A percentile compares a stretch with the other conserved stretches of the same genome.
Evolutionary conservation across 306 rosid genomes (phyloP).

Genomic region (Lathyrus aphaca): DNA sequence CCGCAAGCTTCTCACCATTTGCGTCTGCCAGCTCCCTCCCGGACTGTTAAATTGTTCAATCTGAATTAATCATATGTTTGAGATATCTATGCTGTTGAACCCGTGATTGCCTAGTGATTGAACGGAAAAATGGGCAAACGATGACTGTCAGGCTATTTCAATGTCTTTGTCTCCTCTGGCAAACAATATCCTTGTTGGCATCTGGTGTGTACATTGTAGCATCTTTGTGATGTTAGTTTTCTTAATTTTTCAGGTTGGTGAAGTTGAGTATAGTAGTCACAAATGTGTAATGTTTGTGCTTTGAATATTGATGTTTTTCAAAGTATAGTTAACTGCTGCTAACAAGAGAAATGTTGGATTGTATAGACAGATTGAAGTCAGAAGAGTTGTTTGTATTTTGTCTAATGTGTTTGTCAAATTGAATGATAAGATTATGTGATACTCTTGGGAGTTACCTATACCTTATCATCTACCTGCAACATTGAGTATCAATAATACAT

Average conservation of each 20-base stretch:
- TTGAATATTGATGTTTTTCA: slow-evolving; percentile 39
- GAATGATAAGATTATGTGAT: slow-evolving; percentile 33
- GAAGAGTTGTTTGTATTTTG: slow-evolving; percentile 33
- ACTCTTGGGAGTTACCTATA: slow-evolving; percentile 15
- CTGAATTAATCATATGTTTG: slow-evolving; percentile 10
- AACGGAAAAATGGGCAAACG: slow-evolving; percentile 23
- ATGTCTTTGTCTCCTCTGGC: slow-evolving; percentile 25
- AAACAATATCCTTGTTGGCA: slow-evolving; percentile 37
- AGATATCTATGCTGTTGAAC: slow-evolving; percentile 31
- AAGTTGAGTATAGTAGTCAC: slow-evolving; percentile 27
- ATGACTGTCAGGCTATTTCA: slow-evolving; percentile 24
- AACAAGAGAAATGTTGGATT: slow-evolving; percentile 47
- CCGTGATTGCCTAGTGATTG: slow-evolving; percentile 33
- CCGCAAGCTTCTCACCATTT: slow-evolving; percentile 91
- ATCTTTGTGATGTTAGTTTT: slow-evolving; percentile 41
- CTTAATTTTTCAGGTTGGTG: slow-evolving; percentile 43
- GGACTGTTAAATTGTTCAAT: slow-evolving; percentile 56
- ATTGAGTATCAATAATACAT: slow-evolving; percentile 33
- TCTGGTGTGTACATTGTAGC: slow-evolving; percentile 51
- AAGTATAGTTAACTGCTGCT: slow-evolving; percentile 52
- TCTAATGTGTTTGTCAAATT: slow-evolving; percentile 36
- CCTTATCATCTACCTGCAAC: slow-evolving; percentile 32
- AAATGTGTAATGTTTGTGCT: slow-evolving; percentile 40
- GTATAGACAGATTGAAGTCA: slow-evolving; percentile 38
- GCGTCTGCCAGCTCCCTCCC: slow-evolving; percentile 87